A percentile compares a stretch with the other conserved stretches of the same genome.
Conservation (phyloP, 768 basidiomycete genomes). For the Auriculariales sp. region DNA sequence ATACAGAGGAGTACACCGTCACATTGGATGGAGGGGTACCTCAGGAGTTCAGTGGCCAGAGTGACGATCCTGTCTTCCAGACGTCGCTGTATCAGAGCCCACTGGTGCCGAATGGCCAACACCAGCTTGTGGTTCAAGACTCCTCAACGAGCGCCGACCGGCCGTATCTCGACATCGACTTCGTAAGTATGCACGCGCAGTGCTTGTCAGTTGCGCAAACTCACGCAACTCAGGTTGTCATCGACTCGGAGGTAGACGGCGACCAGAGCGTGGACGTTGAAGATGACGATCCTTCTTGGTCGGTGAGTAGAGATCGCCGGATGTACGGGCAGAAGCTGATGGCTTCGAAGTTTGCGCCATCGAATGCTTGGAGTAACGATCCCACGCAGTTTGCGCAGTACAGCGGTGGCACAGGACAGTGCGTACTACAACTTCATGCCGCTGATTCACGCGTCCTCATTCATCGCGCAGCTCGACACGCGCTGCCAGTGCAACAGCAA, state of each 20-base stretch:
- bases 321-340: not conserved
- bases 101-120: conserved; percentile 19
- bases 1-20: conserved; percentile 19
- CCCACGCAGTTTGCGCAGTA: not conserved
- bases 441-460: no score
- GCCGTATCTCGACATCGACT: conserved; percentile 31
- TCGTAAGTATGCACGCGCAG: conserved; percentile 22
- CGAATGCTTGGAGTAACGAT: not conserved
- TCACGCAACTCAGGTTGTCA: not conserved
- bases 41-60: conserved; percentile 16
- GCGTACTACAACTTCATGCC: no score
- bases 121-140: conserved; percentile 24
- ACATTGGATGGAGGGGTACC: conserved; percentile 23
- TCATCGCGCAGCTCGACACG: no score
- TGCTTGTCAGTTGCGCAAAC: not conserved
- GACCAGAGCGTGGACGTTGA: not conserved
- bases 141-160: conserved; percentile 7
- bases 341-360: not conserved
- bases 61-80: conserved; percentile 20
- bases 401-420: not conserved
- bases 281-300: not conserved
- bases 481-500: no score
- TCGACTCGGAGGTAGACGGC: not conserved
- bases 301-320: not conserved
- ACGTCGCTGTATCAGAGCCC: conserved; percentile 23